Percentiles rank a stretch among this genome's conserved stretches.
These are phyloP conservation scores for Boletus tylopilopsis DNA, from an alignment of 768 basidiomycete species.

Conservation along the genomic window DNA sequence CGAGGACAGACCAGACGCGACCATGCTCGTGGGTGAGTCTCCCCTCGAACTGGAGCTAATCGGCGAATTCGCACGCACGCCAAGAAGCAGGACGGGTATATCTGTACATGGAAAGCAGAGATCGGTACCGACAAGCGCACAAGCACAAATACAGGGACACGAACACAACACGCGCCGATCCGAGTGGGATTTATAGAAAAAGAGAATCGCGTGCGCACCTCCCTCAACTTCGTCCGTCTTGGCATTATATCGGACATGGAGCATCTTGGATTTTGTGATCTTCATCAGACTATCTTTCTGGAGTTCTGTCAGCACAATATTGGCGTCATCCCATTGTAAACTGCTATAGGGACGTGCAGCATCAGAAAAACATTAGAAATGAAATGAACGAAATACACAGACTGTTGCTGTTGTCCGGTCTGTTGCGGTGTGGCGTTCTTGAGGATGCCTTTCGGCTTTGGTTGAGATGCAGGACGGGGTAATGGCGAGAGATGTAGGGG, in stretches of 20 bases:
- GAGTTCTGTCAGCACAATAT: conserved; percentile 87
- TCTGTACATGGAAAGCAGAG: conserved; percentile 44
- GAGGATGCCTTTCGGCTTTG: conserved; percentile 83
- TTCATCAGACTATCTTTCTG: conserved; percentile 97
- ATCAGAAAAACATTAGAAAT: not conserved
- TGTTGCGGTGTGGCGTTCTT: conserved; percentile 66
- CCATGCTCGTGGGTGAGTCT: conserved; percentile 56
- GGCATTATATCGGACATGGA: conserved; percentile 88
- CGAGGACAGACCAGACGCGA: conserved; percentile 66
- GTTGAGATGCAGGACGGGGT: conserved; percentile 60
- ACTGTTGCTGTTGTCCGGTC: conserved; percentile 48
- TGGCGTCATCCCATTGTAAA: conserved; percentile 94
- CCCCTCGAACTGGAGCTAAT: conserved; percentile 40
- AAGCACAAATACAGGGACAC: no score
- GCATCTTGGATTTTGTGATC: conserved; percentile 97
- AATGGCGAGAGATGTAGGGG: conserved; percentile 45
- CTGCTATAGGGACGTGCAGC: conserved; percentile 37
- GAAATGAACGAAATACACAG: conserved; percentile 27
- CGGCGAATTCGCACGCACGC: conserved; percentile 32
- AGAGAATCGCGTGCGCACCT: conserved; percentile 46
- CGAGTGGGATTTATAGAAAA: no score
- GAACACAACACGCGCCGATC: not conserved
- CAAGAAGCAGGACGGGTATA: conserved; percentile 75
- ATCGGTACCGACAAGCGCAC: not conserved
- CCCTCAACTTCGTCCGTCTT: conserved; percentile 83